phyloP scores from a whole-genome alignment of 352 stramenopile species.

The Pilasporangium apinafurcum region DNA sequence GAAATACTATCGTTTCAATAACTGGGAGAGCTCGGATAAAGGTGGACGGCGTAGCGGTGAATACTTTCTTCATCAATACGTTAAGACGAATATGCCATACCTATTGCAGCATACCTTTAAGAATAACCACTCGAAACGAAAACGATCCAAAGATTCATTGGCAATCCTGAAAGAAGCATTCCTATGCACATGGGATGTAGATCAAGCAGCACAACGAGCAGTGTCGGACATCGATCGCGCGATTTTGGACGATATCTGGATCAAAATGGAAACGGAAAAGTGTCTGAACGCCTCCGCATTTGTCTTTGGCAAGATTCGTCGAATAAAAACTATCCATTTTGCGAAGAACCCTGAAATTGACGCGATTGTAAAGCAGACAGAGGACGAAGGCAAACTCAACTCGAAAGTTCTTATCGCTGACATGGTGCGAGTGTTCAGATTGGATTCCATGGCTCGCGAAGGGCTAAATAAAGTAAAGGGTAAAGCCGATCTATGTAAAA shows the following conservation, averaged over 20 bases:
- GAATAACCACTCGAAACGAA: conserved; percentile 36
- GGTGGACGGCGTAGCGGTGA: conserved; percentile 57
- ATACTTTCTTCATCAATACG: conserved; percentile 81
- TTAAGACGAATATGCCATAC: conserved; percentile 72
- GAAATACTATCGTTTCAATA: conserved; percentile 73
- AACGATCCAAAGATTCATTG: conserved; percentile 45
- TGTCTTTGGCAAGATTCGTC: conserved; percentile 64
- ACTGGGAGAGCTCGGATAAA: conserved; percentile 68
- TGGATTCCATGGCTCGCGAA: conserved; percentile 76
- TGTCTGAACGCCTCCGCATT: conserved; percentile 60
- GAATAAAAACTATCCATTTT: conserved; percentile 62
- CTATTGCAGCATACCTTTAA: conserved; percentile 57
- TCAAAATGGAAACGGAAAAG: conserved; percentile 71
- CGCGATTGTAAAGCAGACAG: conserved; percentile 43
- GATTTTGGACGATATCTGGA: conserved; percentile 82
- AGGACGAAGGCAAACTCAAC: conserved; percentile 56
- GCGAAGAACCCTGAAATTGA: conserved; percentile 53
- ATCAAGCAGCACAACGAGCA: conserved; percentile 48
- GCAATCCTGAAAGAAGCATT: conserved; percentile 72
- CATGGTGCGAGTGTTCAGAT: conserved; percentile 68
- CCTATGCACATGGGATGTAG: conserved; percentile 80
- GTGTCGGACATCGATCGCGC: conserved; percentile 69
- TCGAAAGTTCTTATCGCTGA: conserved; percentile 42
- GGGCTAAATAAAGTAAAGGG: conserved; percentile 56
- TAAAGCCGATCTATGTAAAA: conserved; percentile 55